A percentile compares a stretch with the other conserved stretches of the same genome.
These are phyloP conservation scores for Barbatosphaeria neglecta DNA, from an alignment of 495 filamentous ascomycete species.

Conservation along the genomic window DNA sequence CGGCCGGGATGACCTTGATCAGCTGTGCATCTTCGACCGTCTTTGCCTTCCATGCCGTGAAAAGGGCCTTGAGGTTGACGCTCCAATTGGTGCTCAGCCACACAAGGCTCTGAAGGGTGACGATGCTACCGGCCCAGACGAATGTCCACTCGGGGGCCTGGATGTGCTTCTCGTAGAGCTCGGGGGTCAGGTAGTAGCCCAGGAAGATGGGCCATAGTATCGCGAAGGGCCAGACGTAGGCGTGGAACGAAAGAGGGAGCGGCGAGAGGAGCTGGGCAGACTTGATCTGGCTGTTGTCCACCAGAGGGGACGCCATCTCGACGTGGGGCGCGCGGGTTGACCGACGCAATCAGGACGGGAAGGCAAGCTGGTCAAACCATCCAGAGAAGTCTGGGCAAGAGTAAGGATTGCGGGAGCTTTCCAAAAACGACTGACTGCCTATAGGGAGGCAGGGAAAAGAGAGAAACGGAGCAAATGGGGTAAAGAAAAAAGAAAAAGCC, in stretches of 20 bases:
- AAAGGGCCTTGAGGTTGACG: slow-evolving; percentile 69
- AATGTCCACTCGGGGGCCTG: slow-evolving; percentile 91
- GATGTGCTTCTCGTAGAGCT: slow-evolving; percentile 82
- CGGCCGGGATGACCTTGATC: slow-evolving; percentile 87
- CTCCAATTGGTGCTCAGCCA: slow-evolving; percentile 99
- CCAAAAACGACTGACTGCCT: not conserved
- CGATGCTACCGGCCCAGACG: slow-evolving; percentile 76
- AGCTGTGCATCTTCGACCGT: slow-evolving; percentile 66
- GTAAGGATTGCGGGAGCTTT: too few relatives aligned
- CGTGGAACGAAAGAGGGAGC: slow-evolving; percentile 65
- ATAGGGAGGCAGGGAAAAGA: not conserved
- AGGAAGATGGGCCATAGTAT: slow-evolving; percentile 88
- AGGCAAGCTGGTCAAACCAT: not conserved
- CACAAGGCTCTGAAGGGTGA: slow-evolving; percentile 74
- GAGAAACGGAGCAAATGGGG: not conserved
- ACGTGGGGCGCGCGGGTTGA: not conserved
- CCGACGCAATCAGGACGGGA: not conserved
- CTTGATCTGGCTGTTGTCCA: slow-evolving; percentile 82
- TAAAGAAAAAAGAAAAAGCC: not conserved
- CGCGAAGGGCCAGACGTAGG: slow-evolving; percentile 85
- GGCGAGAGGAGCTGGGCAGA: slow-evolving; percentile 81
- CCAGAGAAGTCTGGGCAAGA: not conserved
- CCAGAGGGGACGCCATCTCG: slow-evolving; percentile 49
- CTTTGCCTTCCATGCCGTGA: slow-evolving; percentile 63
- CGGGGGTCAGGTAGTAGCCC: slow-evolving; percentile 66